Percentiles rank a stretch among this genome's conserved stretches.
Conservation (phyloP, 805 yeast genomes). For the Komagataella mondaviorum region DNA sequence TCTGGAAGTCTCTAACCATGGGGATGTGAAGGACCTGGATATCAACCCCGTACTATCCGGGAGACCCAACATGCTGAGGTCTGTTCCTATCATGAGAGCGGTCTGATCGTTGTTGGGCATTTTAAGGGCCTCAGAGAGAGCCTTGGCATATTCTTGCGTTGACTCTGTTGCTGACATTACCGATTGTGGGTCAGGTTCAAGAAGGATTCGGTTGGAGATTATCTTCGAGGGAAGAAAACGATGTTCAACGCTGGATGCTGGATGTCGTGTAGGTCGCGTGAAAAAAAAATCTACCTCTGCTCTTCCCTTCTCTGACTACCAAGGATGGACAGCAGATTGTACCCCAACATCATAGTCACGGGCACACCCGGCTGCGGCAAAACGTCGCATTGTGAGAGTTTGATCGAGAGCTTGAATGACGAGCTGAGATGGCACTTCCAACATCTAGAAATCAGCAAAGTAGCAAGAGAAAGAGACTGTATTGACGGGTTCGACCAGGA, state of each 20-base stretch:
- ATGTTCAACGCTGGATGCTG: neutral
- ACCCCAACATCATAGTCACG: constrained; percentile 76
- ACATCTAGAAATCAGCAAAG: constrained; percentile 60
- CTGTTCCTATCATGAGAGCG: constrained; percentile 63
- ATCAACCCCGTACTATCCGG: constrained; percentile 32
- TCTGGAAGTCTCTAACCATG: constrained; percentile 89
- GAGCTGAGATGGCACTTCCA: constrained; percentile 22
- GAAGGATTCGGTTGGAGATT: neutral
- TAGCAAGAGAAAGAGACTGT: constrained; percentile 67
- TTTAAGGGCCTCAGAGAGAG: constrained; percentile 17
- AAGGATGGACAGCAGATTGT: constrained; percentile 16
- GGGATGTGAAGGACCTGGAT: constrained; percentile 66
- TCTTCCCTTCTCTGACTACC: neutral
- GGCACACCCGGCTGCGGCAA: constrained; percentile 95
- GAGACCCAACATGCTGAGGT: constrained; percentile 52
- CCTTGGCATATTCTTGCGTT: neutral
- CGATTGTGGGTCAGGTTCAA: neutral
- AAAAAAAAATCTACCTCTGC: neutral
- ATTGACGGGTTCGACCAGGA: constrained; percentile 78
- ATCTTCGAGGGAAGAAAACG: neutral
- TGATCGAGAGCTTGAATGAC: constrained; percentile 37
- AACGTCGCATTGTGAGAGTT: constrained; percentile 49
- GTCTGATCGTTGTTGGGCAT: constrained; percentile 53
- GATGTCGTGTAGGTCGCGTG: neutral
- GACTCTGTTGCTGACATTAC: neutral